Evolutionary conservation across 768 basidiomycete species (phyloP).

Genomic region (Leccinum disarticulatum): DNA sequence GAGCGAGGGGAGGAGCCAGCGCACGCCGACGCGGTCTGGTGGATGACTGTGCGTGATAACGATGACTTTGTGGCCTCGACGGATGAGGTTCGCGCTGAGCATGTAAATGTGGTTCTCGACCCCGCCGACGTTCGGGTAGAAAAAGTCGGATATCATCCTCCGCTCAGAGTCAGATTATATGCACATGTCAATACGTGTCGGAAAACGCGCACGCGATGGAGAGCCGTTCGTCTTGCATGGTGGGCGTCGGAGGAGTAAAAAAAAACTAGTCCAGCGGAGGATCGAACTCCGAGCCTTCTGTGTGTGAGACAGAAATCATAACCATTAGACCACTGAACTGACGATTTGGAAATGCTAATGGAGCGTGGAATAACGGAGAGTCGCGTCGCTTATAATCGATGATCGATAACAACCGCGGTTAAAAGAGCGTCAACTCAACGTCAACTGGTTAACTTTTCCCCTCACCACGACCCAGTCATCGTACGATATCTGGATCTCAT

Average conservation of each 20-base stretch:
- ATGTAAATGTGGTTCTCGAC: slow-evolving; percentile 97
- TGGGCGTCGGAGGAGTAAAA: background rate
- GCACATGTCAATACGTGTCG: background rate
- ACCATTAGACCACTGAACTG: slow-evolving; percentile 39
- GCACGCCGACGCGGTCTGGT: slow-evolving; percentile 82
- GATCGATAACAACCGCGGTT: no score
- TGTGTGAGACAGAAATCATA: slow-evolving; percentile 41
- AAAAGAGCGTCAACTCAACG: no score
- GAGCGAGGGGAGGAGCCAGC: slow-evolving; percentile 82
- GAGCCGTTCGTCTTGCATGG: slow-evolving; percentile 29
- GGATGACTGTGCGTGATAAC: slow-evolving; percentile 92
- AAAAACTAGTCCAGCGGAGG: slow-evolving; percentile 36
- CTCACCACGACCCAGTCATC: no score
- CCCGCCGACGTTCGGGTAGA: slow-evolving; percentile 90
- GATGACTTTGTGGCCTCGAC: slow-evolving; percentile 88
- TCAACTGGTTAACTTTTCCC: no score
- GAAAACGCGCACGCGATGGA: slow-evolving; percentile 29
- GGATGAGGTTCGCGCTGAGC: slow-evolving; percentile 80
- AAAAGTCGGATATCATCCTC: slow-evolving; percentile 97
- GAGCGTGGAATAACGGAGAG: background rate
- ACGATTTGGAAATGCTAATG: background rate
- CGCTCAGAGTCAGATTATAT: background rate
- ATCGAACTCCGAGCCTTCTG: slow-evolving; percentile 39
- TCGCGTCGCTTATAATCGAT: no score
- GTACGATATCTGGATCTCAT: no score